Conservation (phyloP, 2,329 filamentous ascomycete species). For the Epichloe bromicola region DNA sequence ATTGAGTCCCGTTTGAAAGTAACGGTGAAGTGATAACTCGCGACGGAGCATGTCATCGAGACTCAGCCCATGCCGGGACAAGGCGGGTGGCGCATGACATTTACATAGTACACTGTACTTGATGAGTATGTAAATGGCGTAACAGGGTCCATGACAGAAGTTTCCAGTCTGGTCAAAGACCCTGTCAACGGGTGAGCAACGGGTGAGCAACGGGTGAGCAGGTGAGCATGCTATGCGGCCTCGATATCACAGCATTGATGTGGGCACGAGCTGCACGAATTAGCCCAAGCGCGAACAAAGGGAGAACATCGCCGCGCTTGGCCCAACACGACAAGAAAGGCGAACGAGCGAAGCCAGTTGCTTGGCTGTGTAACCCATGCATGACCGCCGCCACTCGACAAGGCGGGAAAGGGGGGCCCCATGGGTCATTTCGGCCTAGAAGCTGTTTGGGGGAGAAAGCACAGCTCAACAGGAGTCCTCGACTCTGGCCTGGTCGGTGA, state of each 20-base stretch:
- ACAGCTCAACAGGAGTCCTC: background rate
- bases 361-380: slow-evolving; percentile 5
- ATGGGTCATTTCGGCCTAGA: background rate
- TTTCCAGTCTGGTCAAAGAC: background rate
- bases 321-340: background rate
- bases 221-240: background rate
- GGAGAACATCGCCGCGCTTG: background rate
- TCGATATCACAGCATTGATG: background rate
- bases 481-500: background rate
- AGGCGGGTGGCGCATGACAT: background rate
- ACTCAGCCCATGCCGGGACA: background rate
- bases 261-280: background rate
- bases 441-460: background rate
- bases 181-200: background rate
- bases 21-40: background rate
- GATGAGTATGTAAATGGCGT: background rate
- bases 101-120: background rate
- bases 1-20: background rate
- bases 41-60: background rate
- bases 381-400: slow-evolving; percentile 5
- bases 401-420: background rate
- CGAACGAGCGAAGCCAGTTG: background rate
- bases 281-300: background rate
- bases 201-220: background rate
- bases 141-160: background rate